A percentile compares a stretch with the other conserved stretches of the same genome.
These are phyloP conservation scores for Pichia sp. DNA, from an alignment of 1,139 yeast genomes.

Conservation along the genomic window DNA sequence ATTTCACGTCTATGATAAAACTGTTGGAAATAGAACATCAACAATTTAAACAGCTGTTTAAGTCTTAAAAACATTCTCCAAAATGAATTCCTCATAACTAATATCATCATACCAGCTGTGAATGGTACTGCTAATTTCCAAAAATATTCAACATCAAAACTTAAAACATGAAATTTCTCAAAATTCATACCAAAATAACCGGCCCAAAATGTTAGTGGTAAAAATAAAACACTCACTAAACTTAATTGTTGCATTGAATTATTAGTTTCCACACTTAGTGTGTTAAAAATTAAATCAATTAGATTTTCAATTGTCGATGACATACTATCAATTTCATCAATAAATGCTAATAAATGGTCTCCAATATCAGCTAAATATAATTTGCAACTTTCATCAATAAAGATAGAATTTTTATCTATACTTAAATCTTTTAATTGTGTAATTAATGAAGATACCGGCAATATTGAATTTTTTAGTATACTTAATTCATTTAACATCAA, in stretches of 20 bases:
- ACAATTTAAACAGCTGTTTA: background rate
- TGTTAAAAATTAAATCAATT: constrained; percentile 45
- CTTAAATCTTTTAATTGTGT: constrained; percentile 38
- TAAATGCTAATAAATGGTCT: constrained; percentile 44
- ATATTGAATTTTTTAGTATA: constrained; percentile 36
- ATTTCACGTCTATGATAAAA: background rate
- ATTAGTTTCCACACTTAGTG: constrained; percentile 45
- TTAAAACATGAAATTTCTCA: constrained; percentile 40
- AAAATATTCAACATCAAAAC: constrained; percentile 38
- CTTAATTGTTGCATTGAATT: constrained; percentile 46
- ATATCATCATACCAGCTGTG: constrained; percentile 33
- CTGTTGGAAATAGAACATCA: background rate
- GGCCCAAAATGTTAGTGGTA: constrained; percentile 49
- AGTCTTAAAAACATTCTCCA: constrained; percentile 9
- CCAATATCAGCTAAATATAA: constrained; percentile 46
- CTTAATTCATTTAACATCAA: constrained; percentile 46
- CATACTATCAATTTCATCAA: constrained; percentile 48
- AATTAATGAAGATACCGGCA: constrained; percentile 40
- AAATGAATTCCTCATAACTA: constrained; percentile 29
- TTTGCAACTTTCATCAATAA: constrained; percentile 21
- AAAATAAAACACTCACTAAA: constrained; percentile 45
- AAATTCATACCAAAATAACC: constrained; percentile 58
- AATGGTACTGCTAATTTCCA: constrained; percentile 50
- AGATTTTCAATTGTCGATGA: constrained; percentile 41
- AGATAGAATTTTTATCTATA: constrained; percentile 32